These are phyloP conservation scores for Stephanodiscus triporus DNA, from an alignment of 108 stramenopile genomes.

Conservation along the genomic window DNA sequence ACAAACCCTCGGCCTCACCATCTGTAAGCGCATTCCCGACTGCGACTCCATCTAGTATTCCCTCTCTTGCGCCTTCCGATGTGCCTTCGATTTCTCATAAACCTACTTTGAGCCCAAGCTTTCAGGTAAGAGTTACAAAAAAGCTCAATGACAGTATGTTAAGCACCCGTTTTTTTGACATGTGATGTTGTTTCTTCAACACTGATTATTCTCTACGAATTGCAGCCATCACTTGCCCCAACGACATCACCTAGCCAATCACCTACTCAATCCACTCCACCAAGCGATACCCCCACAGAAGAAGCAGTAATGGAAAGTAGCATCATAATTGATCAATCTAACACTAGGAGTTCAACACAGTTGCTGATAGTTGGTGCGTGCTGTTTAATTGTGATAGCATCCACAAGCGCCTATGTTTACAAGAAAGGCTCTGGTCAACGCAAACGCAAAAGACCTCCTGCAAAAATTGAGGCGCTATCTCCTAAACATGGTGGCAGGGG, in stretches of 20 bases:
- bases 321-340: constrained; percentile 19
- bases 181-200: background rate
- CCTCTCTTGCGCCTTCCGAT: background rate
- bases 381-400: constrained; percentile 31
- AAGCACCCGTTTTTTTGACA: too few species aligned
- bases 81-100: constrained; percentile 7
- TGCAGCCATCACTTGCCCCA: constrained; percentile 12
- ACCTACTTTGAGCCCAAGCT: constrained; percentile 13
- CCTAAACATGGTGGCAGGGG: constrained; percentile 9
- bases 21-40: constrained; percentile 7
- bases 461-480: constrained; percentile 13
- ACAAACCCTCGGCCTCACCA: constrained; percentile 9
- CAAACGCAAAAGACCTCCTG: constrained; percentile 7
- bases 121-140: background rate
- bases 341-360: constrained; percentile 16
- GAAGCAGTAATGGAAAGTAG: background rate
- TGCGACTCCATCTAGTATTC: constrained; percentile 1
- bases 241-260: constrained; percentile 1
- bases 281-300: constrained; percentile 16
- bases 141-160: background rate
- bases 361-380: constrained; percentile 33
- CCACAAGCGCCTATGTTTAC: constrained; percentile 25
- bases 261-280: constrained; percentile 11
- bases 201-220: background rate
- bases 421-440: constrained; percentile 8